Conservation (phyloP, 2,329 filamentous ascomycete genomes). For the Raffaelea albimanens region DNA sequence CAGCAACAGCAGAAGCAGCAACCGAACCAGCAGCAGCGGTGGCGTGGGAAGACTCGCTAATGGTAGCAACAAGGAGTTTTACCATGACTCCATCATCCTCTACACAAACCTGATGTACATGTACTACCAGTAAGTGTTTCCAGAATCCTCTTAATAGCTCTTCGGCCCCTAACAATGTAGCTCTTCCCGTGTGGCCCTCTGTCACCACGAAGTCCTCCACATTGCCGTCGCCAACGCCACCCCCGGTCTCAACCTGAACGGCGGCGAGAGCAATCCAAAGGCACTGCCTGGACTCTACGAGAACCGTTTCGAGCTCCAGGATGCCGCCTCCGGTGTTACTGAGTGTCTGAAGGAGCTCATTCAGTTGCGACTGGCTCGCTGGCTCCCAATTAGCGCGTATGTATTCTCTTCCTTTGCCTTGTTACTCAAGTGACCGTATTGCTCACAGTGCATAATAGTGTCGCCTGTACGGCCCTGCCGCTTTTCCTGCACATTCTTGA, state of each 20-base stretch:
- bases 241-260: constrained; percentile 16
- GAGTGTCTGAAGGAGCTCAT: constrained; percentile 14
- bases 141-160: no score
- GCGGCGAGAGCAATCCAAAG: background rate
- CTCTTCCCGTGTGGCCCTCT: constrained; percentile 12
- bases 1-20: background rate
- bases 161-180: background rate
- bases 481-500: constrained; percentile 13
- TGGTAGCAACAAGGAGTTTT: constrained; percentile 4
- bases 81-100: constrained; percentile 12
- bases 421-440: background rate
- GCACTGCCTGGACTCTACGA: constrained; percentile 6
- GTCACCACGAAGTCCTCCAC: constrained; percentile 17
- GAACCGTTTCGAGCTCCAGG: constrained; percentile 12
- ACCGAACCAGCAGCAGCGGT: background rate
- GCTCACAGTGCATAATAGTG: no score
- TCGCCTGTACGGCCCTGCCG: constrained; percentile 12
- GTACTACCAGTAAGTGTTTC: constrained; percentile 12
- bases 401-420: background rate
- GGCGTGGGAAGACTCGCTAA: background rate
- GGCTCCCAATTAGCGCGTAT: constrained; percentile 13
- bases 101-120: constrained; percentile 15
- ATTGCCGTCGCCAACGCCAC: constrained; percentile 30
- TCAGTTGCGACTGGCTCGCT: constrained; percentile 12
- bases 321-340: constrained; percentile 11